phyloP scores from a whole-genome alignment of 371 early-diverging fungal genomes.

The Apophysomyces ossiformis region DNA sequence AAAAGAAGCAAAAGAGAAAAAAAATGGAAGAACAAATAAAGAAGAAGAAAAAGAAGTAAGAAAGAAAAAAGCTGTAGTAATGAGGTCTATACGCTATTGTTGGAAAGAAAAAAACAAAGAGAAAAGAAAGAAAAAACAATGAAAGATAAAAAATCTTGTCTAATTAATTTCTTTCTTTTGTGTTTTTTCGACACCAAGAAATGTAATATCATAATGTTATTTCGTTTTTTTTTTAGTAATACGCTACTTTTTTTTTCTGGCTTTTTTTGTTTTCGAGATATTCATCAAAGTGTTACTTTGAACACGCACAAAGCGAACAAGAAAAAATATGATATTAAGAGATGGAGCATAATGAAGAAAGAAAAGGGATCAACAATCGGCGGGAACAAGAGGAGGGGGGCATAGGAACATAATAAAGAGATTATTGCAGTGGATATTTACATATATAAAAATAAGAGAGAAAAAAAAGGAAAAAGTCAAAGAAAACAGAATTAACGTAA shows the following conservation, averaged over 20 bases:
- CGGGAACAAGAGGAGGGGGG: constrained; percentile 9
- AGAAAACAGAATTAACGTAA: not conserved
- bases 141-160: not conserved
- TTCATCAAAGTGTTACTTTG: not conserved
- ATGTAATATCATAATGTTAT: too few relatives aligned
- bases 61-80: not conserved
- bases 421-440: constrained; percentile 9
- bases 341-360: constrained; percentile 4
- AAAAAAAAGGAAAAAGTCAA: not conserved
- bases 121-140: too few relatives aligned
- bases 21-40: too few relatives aligned
- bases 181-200: not conserved
- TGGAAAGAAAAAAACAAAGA: too few relatives aligned
- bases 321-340: constrained; percentile 8
- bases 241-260: not conserved
- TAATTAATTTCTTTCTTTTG: not conserved
- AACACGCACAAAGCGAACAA: constrained; percentile 3
- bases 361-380: constrained; percentile 7
- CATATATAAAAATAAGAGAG: not conserved
- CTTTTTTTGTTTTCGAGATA: too few relatives aligned
- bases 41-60: not conserved
- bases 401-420: constrained; percentile 10
- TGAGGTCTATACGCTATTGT: not conserved
- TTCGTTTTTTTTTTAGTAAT: too few relatives aligned
- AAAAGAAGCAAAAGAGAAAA: too few relatives aligned